A percentile compares a stretch with the other conserved stretches of the same genome.
phyloP scores from a whole-genome alignment of 306 rosid genomes.

The Trichosanthes truncata region DNA sequence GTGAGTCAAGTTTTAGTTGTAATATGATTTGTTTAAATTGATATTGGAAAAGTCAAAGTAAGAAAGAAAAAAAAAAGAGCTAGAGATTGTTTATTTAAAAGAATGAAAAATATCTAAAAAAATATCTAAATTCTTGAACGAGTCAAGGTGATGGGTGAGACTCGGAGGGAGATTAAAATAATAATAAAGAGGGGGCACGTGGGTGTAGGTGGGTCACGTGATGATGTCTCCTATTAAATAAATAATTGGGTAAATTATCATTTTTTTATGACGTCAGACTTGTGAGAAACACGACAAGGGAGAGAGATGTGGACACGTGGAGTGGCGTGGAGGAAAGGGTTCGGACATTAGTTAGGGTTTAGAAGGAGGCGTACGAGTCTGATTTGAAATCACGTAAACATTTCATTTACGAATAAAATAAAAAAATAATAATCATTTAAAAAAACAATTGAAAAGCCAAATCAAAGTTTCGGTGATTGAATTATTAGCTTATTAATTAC shows the following conservation, averaged over 20 bases:
- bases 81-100: background rate
- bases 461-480: background rate
- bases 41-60: slow-evolving; percentile 34
- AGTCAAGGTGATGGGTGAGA: background rate
- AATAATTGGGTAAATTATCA: background rate
- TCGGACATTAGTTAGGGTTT: background rate
- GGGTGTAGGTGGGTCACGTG: background rate
- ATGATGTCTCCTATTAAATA: background rate
- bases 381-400: background rate
- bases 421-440: no score
- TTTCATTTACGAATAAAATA: background rate
- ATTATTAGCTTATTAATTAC: background rate
- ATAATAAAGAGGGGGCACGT: background rate
- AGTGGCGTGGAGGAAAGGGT: background rate
- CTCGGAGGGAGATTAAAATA: background rate
- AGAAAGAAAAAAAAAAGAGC: background rate
- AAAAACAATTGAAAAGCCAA: background rate
- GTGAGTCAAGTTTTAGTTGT: slow-evolving; percentile 31
- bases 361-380: background rate
- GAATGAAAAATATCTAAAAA: background rate
- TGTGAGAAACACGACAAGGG: background rate
- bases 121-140: background rate
- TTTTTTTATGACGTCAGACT: background rate
- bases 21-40: slow-evolving; percentile 29
- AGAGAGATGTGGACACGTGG: background rate